A percentile compares a stretch with the other conserved stretches of the same genome.
These are phyloP conservation scores for Umbelopsis sp. DNA, from an alignment of 192 early-diverging fungal species.

Conservation along the genomic window DNA sequence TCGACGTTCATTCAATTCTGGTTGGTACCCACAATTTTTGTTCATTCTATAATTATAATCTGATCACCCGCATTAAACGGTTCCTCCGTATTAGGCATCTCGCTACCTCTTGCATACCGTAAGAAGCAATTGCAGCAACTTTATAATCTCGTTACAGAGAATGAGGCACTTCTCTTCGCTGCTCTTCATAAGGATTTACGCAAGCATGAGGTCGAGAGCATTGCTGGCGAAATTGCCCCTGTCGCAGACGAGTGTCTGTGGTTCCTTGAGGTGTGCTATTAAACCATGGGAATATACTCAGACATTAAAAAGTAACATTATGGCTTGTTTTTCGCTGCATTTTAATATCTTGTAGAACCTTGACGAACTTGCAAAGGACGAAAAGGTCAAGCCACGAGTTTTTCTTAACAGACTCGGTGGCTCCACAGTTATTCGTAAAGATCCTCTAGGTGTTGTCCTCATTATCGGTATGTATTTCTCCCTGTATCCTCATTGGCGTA, in stretches of 20 bases:
- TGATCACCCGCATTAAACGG: neutral
- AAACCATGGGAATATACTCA: neutral
- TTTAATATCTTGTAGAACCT: slow-evolving; percentile 45
- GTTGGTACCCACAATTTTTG: slow-evolving; percentile 26
- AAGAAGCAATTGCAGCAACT: slow-evolving; percentile 66
- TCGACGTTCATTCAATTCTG: slow-evolving; percentile 43
- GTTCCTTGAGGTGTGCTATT: slow-evolving; percentile 31
- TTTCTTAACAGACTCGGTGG: slow-evolving; percentile 47
- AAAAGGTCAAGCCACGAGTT: slow-evolving; percentile 37
- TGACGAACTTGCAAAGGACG: slow-evolving; percentile 56
- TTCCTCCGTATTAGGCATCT: slow-evolving; percentile 29
- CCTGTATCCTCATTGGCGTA: slow-evolving; percentile 16
- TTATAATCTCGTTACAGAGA: slow-evolving; percentile 59
- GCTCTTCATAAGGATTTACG: slow-evolving; percentile 60
- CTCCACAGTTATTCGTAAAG: slow-evolving; percentile 58
- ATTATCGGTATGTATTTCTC: slow-evolving; percentile 59
- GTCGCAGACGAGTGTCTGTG: slow-evolving; percentile 47
- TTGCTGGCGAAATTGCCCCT: slow-evolving; percentile 56
- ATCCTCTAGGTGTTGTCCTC: slow-evolving; percentile 78
- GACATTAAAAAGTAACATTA: too few relatives aligned
- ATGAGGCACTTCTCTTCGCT: slow-evolving; percentile 55
- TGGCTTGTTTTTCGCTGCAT: neutral
- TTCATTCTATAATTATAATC: neutral
- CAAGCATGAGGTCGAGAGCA: slow-evolving; percentile 55
- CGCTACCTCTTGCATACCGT: slow-evolving; percentile 48